Percentiles rank a stretch among this genome's conserved stretches.
These are phyloP conservation scores for Penicillium sp. DNA, from an alignment of 2,329 filamentous ascomycete species.

Conservation along the genomic window DNA sequence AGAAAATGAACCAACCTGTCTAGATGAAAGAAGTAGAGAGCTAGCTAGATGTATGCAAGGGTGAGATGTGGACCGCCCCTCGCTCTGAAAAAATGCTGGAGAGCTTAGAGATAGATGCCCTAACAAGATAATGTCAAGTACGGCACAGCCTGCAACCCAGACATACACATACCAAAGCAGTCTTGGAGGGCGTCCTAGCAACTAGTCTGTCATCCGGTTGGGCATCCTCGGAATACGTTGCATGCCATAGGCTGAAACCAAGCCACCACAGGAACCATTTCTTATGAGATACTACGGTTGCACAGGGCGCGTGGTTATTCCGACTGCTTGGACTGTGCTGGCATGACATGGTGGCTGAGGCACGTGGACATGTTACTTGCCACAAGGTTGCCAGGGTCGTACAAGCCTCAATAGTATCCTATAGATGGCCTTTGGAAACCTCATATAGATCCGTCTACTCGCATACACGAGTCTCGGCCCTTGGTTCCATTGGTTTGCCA, in stretches of 20 bases:
- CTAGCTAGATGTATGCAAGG: constrained; percentile 5
- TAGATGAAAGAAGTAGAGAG: not conserved
- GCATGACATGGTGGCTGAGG: not conserved
- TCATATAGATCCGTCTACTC: not conserved
- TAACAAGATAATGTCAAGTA: not conserved
- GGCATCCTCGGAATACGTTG: not conserved
- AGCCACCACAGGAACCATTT: not conserved
- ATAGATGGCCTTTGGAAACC: not conserved
- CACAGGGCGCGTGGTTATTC: constrained; percentile 4
- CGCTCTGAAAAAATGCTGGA: not conserved
- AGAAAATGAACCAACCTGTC: not conserved
- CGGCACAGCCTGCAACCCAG: not conserved
- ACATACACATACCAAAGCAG: not conserved
- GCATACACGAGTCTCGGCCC: not conserved
- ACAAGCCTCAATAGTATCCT: not conserved
- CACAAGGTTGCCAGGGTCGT: not conserved
- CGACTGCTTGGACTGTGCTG: constrained; percentile 1
- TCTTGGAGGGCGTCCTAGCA: not conserved
- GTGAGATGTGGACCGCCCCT: not conserved
- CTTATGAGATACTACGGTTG: not conserved
- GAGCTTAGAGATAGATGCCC: not conserved
- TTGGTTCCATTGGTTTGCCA: not conserved
- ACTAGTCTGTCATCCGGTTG: not conserved
- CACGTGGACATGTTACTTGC: not conserved
- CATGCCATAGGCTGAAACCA: not conserved